A percentile compares a stretch with the other conserved stretches of the same genome.
Conservation (phyloP, 1,139 yeast genomes). For the Yamadazyma songkhlaensis region DNA sequence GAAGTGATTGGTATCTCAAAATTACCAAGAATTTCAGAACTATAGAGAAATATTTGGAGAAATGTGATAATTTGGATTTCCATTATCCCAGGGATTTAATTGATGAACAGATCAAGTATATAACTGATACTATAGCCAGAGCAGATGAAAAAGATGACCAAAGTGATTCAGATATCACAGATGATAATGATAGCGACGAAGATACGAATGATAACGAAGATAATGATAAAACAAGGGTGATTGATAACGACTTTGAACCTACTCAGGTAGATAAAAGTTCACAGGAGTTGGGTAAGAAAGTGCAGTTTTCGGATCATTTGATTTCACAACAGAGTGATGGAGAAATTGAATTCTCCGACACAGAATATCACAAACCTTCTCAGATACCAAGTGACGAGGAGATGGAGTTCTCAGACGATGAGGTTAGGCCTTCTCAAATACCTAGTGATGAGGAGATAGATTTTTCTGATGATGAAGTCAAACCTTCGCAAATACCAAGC, state of each 20-base stretch:
- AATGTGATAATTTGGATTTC: conserved; percentile 30
- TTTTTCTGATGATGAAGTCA: conserved; percentile 6
- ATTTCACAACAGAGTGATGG: no score
- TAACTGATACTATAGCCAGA: conserved; percentile 3
- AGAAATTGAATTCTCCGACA: background rate
- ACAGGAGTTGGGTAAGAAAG: no score
- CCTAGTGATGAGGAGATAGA: no score
- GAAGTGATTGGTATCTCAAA: conserved; percentile 10
- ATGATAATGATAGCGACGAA: conserved; percentile 3
- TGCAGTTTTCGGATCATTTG: no score
- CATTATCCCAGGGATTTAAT: conserved; percentile 24
- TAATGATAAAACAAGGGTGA: background rate
- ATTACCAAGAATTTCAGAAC: conserved; percentile 15
- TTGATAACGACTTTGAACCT: background rate
- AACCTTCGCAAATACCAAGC: background rate
- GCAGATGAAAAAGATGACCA: conserved; percentile 1
- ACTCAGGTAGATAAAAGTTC: background rate
- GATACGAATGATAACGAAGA: conserved; percentile 1
- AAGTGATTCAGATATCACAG: conserved; percentile 5
- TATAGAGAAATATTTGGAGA: conserved; percentile 22
- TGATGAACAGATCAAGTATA: conserved; percentile 13
- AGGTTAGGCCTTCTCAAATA: background rate
- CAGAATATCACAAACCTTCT: background rate
- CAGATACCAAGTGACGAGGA: conserved; percentile 11
- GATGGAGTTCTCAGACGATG: conserved; percentile 4